Base-by-base conservation (phyloP, 148 eudicot genomes). In the Chenopodium quinoa region DNA sequence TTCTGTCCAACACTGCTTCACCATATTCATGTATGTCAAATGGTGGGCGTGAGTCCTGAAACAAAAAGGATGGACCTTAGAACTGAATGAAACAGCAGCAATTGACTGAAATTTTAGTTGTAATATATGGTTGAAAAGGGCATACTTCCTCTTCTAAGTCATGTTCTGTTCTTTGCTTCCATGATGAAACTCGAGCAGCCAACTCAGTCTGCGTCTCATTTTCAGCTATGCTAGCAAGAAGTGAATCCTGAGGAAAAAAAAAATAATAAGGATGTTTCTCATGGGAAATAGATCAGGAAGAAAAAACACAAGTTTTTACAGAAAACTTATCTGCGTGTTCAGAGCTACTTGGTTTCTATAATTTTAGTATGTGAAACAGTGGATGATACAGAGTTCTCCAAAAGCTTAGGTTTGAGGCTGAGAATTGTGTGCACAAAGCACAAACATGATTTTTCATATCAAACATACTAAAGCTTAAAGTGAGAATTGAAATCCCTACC, bases 1-100 rank as follows among this genome's bases (percentile, higher is more conserved):
- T 83, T 84, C 86, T 90, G 44, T 89, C 92, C 87, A 96, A 65
- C 75, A 92, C 86, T 52, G 75, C 87, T 77, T 91, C 91, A 44
- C 99, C 95, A 79, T 93, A 96, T 83, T 86, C 84, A 40, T 96
- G 97, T 72, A 96, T 91, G 84, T 95, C 97, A 85, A 93, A 95
- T 27, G 97, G 97, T 69, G 95, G 93, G 60, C 88, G 92, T 75
- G 93, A 87, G 78, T 92, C 97, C 99, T 95, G 90, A 34, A 86
- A 20, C 11, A 25, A 71, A 79, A 82, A 71, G 27, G 52, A 76
- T 31, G 23, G 23, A 7, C 29, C 5, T 52, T 44, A 84, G 76
- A 37, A 7, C 22, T 67, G 31, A 31, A 47, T 27, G 27, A 78
- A 81, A 74, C 75, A 74, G 11, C 16, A 44, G 22, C 63, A 54